Conservation (phyloP, 2,329 filamentous ascomycete genomes). For the Aspergillus neotritici region DNA sequence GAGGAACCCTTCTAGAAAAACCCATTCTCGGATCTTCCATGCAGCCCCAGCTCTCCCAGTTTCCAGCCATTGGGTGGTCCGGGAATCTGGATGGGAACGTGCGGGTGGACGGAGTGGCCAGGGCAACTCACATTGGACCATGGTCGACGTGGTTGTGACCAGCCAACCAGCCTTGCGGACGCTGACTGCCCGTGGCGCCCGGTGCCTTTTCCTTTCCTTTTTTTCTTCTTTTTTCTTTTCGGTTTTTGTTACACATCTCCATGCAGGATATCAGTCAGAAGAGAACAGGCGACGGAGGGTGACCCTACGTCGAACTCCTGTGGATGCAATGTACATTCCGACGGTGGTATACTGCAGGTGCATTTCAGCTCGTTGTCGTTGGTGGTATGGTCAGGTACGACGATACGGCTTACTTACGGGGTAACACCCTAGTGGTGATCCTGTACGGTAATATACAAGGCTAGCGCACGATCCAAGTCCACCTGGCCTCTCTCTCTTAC, state of each 20-base stretch:
- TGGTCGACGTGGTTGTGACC: constrained; percentile 7
- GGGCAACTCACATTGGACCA: constrained; percentile 6
- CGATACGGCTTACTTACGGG: too few relatives aligned
- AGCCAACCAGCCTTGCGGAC: neutral
- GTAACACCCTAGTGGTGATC: too few relatives aligned
- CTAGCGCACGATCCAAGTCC: too few relatives aligned
- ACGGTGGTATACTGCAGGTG: too few relatives aligned
- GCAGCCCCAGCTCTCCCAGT: constrained; percentile 12
- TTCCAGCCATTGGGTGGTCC: constrained; percentile 9
- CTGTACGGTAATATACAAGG: too few relatives aligned
- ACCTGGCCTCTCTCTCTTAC: too few relatives aligned
- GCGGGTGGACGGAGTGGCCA: constrained; percentile 5
- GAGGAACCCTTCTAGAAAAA: constrained; percentile 18
- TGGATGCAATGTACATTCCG: too few relatives aligned
- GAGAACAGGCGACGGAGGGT: neutral
- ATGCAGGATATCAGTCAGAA: constrained; percentile 8
- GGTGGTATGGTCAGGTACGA: too few relatives aligned
- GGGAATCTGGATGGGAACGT: constrained; percentile 7
- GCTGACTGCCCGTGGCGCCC: neutral
- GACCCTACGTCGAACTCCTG: too few relatives aligned
- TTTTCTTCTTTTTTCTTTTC: neutral
- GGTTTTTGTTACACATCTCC: neutral
- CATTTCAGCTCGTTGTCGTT: too few relatives aligned
- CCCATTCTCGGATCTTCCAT: constrained; percentile 15
- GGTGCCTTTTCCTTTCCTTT: neutral